A percentile compares a stretch with the other conserved stretches of the same genome.
These are phyloP conservation scores for Euryodendron excelsum DNA, from an alignment of 148 eudicot genomes.

Conservation along the genomic window DNA sequence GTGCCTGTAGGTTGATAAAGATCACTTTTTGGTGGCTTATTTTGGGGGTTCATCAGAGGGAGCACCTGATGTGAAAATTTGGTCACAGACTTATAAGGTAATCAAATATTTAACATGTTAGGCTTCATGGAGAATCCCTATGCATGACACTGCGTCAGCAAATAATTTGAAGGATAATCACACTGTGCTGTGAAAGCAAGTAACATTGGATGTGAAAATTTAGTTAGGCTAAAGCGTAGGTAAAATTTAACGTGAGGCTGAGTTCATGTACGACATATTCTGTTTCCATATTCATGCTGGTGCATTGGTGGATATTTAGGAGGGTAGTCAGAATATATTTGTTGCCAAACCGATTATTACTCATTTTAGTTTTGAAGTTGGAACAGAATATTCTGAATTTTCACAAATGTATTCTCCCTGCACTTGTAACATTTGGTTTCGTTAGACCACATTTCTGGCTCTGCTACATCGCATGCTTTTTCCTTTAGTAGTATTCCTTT, in stretches of 20 bases:
- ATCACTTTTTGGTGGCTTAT: constrained; percentile 81
- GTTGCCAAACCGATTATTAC: background rate
- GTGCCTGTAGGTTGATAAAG: constrained; percentile 58
- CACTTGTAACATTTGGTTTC: background rate
- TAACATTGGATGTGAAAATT: background rate
- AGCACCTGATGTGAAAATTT: constrained; percentile 85
- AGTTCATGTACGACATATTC: background rate
- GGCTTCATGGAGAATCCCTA: background rate
- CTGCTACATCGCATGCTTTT: background rate
- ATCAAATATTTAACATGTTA: background rate
- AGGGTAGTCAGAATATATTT: background rate
- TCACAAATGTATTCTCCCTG: background rate
- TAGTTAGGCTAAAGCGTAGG: background rate
- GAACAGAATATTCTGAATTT: background rate
- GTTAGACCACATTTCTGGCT: background rate
- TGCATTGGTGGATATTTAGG: background rate
- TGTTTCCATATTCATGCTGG: background rate
- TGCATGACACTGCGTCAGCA: too few relatives aligned
- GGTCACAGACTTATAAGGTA: constrained; percentile 86
- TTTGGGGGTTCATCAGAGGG: constrained; percentile 90
- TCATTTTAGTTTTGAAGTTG: background rate
- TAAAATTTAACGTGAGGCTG: background rate
- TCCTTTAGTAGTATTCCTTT: background rate
- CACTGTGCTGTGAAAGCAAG: background rate
- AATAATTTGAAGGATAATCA: background rate